Percentiles rank a stretch among this genome's conserved stretches.
phyloP scores from a whole-genome alignment of 2,329 filamentous ascomycete species.

The Colletotrichum sidae region DNA sequence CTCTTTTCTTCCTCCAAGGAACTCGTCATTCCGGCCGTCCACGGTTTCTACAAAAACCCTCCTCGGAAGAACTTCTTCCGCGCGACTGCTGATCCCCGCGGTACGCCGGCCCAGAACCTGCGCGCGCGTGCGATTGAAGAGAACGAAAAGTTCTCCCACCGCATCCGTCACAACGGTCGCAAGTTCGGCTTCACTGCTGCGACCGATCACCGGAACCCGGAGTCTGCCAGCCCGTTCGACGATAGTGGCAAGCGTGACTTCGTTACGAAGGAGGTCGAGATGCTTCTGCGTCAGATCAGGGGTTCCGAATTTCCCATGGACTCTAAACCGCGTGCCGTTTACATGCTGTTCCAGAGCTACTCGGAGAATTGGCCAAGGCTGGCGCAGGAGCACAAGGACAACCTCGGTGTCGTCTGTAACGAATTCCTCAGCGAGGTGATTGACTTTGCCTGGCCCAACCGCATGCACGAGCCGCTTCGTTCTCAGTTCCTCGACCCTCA shows the following conservation, averaged over 20 bases:
- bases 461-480: constrained; percentile 63
- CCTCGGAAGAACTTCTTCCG: constrained; percentile 64
- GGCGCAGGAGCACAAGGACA: constrained; percentile 66
- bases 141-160: constrained; percentile 60
- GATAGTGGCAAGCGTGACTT: constrained; percentile 60
- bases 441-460: constrained; percentile 61
- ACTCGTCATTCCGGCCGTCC: constrained; percentile 64
- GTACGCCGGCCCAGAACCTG: constrained; percentile 63
- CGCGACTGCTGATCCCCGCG: constrained; percentile 59
- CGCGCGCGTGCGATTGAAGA: constrained; percentile 63
- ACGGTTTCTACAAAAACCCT: constrained; percentile 67
- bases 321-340: constrained; percentile 63
- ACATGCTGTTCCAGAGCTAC: constrained; percentile 66
- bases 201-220: constrained; percentile 17
- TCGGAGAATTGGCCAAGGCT: constrained; percentile 64
- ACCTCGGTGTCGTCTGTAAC: constrained; percentile 64
- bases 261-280: constrained; percentile 60
- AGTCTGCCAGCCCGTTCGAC: constrained; percentile 43
- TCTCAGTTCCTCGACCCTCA: constrained; percentile 61
- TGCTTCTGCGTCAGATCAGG: constrained; percentile 61
- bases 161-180: constrained; percentile 62
- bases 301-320: constrained; percentile 65
- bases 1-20: constrained; percentile 65
- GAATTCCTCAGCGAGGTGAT: constrained; percentile 65
- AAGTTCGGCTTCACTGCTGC: constrained; percentile 57